Evolutionary conservation across 257 asterid species (phyloP), one percentile per base, ranked within the genome.

Genomic region (Jasminum sambac): DNA sequence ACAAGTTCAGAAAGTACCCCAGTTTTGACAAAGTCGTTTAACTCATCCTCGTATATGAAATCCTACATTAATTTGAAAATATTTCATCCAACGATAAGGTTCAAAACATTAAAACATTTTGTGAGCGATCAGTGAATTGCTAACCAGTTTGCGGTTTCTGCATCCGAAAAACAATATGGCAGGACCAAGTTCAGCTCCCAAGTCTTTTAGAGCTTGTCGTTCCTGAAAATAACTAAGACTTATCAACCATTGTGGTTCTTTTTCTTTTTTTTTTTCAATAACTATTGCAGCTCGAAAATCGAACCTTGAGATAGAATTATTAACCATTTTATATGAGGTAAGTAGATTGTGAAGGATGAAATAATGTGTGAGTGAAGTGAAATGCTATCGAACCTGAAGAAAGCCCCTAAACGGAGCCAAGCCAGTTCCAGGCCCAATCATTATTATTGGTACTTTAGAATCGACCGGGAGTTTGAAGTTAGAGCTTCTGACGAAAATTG

Each of bases 381-480:
- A 40, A 25, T 14, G 42, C 38, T 52, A 50, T 74, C 64, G 43
- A 79, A 93, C 98, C 98, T 93, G 99, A 78, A 94, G 96, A 81
- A 94, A 94, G 48, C 99, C 99, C 75, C 99, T 88, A 75, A 94
- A 94, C 57, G 99, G 99, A 79, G 99, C 99, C 82, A 94, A 84
- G 67, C 99, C 99, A 61, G 99, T 94, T 63, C 99, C 99, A 66
- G 99, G 99, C 39, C 99, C 99, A 2, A 94, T 78, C 99, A 94
- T 91, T 63, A 91, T 81, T 36, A 94, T 76, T 2, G 99, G 99
- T 37, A 89, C 87, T 81, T 82, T 85, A 62, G 94, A 75, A 81
- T 91, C 96, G 71, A 90, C 26, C 16, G 99, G 99, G 66, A 91
- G 89, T 79, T 84, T 94, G 83, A 91, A 94, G 84, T 88, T 91